Evolutionary conservation across 305 asterid species (phyloP), one percentile per base, ranked within the genome.

Genomic region (Solanum hybrid): DNA sequence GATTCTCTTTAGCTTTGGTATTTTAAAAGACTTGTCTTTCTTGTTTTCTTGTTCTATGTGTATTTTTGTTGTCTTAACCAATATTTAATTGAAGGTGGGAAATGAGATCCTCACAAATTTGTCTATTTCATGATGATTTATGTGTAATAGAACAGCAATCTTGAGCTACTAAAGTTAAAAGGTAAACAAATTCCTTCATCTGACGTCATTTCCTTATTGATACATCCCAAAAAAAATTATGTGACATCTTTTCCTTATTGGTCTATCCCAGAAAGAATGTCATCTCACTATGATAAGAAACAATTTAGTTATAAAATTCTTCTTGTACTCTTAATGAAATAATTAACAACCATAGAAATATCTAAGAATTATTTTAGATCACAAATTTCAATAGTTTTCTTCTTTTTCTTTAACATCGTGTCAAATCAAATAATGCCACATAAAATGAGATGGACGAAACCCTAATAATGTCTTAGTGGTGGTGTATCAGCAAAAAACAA

Each of bases 11-110:
- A 24, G 34, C 68, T 81, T 37, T 38, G 68, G 68, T 38, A 36
- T 24, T 24, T 11, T 24, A 14, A 38, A 38, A 26, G 34, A 81
- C 10, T 24, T 81, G 86, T 81, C 61, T 38, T 81, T 81, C 68
- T 81, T 81, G 86, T 81, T 81, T 81, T 31, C 86, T 81, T 81
- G 86, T 81, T 81, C 86, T 29, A 38, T 81, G 86, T 3, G 86
- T 38, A 81, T 81, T 81, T 38, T 81, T 38, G 12, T 7, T 81
- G 68, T 34, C 33, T 81, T 38, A 38, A 37, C 34, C 32, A 38
- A 37, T 81, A 24, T 81, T 37, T 81, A 38, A 37, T 24, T n/a
- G 17, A 79, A 36, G 61, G 11, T 11, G 3, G 32, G 26, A 79
- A 79, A 36, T 26, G 14, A 79, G 10, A 79, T 13, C 61, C 86